A percentile compares a stretch with the other conserved stretches of the same genome.
Conservation (phyloP, 805 yeast species). For the Yamadazyma takamatsuzukensis region DNA sequence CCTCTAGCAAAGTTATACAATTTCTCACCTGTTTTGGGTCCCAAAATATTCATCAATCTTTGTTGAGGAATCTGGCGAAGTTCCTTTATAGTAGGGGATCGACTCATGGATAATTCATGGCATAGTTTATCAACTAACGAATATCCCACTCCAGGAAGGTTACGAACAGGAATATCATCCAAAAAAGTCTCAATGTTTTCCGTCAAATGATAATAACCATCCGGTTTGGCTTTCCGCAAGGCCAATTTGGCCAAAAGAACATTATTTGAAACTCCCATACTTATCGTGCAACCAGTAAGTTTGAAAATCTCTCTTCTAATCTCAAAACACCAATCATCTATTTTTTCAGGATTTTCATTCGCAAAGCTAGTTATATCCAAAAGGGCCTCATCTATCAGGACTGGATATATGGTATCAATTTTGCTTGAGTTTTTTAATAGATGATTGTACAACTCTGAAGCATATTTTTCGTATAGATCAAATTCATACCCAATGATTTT, state of each 20-base stretch:
- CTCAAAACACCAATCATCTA: slow-evolving; percentile 19
- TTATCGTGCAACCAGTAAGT: slow-evolving; percentile 61
- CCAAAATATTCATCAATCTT: slow-evolving; percentile 49
- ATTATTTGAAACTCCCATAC: slow-evolving; percentile 75
- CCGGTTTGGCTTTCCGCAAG: slow-evolving; percentile 72
- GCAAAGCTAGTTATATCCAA: slow-evolving; percentile 51
- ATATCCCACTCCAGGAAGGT: slow-evolving; percentile 63
- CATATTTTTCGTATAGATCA: slow-evolving; percentile 61
- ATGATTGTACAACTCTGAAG: slow-evolving; percentile 61
- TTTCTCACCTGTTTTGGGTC: slow-evolving; percentile 67
- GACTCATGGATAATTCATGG: slow-evolving; percentile 18
- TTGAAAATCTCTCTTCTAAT: slow-evolving; percentile 40
- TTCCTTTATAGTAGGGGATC: slow-evolving; percentile 32
- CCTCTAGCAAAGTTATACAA: slow-evolving; percentile 63
- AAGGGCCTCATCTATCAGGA: slow-evolving; percentile 91
- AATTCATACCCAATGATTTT: slow-evolving; percentile 70
- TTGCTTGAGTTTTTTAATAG: slow-evolving; percentile 43
- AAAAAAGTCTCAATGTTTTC: slow-evolving; percentile 29
- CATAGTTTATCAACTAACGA: slow-evolving; percentile 47
- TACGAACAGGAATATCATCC: slow-evolving; percentile 28
- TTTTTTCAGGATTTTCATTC: slow-evolving; percentile 3
- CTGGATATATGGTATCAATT: slow-evolving; percentile 61
- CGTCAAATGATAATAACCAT: slow-evolving; percentile 50
- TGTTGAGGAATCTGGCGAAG: slow-evolving; percentile 30
- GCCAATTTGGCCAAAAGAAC: slow-evolving; percentile 78